Evolutionary conservation across 2,329 filamentous ascomycete species (phyloP).

Genomic region (Cladosporium sp.): DNA sequence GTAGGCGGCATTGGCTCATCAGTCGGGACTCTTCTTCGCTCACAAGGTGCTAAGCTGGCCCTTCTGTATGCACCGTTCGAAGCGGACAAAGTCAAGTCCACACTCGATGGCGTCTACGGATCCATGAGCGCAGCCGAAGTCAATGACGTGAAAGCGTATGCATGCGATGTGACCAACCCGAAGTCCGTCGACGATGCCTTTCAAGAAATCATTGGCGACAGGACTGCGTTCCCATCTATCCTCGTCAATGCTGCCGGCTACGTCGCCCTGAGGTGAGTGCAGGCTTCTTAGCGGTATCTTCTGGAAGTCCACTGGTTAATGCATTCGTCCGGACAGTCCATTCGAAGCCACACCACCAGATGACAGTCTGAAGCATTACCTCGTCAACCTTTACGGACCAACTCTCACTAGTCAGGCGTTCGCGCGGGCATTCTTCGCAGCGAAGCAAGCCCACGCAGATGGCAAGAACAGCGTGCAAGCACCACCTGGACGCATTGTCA

Average conservation of each 20-base stretch:
- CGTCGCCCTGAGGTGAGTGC: slow-evolving; percentile 21
- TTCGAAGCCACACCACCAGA: slow-evolving; percentile 27
- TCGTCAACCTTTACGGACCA: slow-evolving; percentile 40
- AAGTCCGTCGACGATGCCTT: slow-evolving; percentile 27
- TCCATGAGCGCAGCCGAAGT: slow-evolving; percentile 8
- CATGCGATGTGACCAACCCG: slow-evolving; percentile 30
- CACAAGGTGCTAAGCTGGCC: slow-evolving; percentile 38
- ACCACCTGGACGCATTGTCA: slow-evolving; percentile 34
- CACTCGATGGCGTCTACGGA: slow-evolving; percentile 34
- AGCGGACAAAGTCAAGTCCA: slow-evolving; percentile 31
- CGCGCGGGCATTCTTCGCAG: slow-evolving; percentile 34
- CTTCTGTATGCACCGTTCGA: slow-evolving; percentile 45
- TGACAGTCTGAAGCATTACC: slow-evolving; percentile 39
- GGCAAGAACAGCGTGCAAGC: background rate
- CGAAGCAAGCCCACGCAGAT: slow-evolving; percentile 13
- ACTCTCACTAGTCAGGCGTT: slow-evolving; percentile 43
- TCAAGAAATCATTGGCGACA: slow-evolving; percentile 19
- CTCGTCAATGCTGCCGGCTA: slow-evolving; percentile 35
- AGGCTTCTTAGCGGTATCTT: too few species aligned
- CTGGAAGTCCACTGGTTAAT: too few species aligned
- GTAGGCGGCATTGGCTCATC: slow-evolving; percentile 39
- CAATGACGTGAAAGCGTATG: slow-evolving; percentile 25
- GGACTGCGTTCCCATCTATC: slow-evolving; percentile 26
- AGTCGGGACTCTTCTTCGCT: slow-evolving; percentile 36
- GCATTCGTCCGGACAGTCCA: background rate